These are phyloP conservation scores for Phytomonas sp. DNA, from an alignment of 208 protist species.

Conservation along the genomic window DNA sequence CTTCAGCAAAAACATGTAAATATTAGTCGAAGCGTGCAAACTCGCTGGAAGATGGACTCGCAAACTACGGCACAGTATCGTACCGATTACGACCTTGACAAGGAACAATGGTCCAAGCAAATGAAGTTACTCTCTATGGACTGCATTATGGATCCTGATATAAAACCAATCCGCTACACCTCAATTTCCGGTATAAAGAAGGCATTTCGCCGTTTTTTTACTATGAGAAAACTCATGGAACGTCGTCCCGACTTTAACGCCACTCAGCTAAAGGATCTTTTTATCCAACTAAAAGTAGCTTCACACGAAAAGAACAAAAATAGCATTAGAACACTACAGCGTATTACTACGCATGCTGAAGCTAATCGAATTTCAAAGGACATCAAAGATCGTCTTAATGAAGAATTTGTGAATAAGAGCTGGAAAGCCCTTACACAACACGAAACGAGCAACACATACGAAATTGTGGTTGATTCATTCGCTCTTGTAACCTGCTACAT, in stretches of 20 bases:
- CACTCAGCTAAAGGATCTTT: conserved; percentile 58
- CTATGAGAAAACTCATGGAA: conserved; percentile 80
- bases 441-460: conserved; percentile 52
- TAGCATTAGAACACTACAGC: conserved; percentile 59
- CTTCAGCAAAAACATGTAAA: conserved; percentile 51
- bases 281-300: conserved; percentile 64
- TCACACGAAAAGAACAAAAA: conserved; percentile 55
- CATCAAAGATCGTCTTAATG: conserved; percentile 65
- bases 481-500: conserved; percentile 83
- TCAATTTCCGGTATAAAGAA: conserved; percentile 62
- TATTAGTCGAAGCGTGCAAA: conserved; percentile 85
- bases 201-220: conserved; percentile 74
- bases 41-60: conserved; percentile 69
- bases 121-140: conserved; percentile 90
- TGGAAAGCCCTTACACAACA: conserved; percentile 77
- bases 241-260: conserved; percentile 77
- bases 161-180: conserved; percentile 75
- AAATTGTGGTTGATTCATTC: conserved; percentile 83
- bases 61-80: conserved; percentile 57
- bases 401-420: conserved; percentile 82
- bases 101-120: conserved; percentile 89
- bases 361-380: conserved; percentile 76
- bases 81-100: conserved; percentile 90
- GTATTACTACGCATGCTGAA: conserved; percentile 84
- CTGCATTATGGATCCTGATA: conserved; percentile 88